These are phyloP conservation scores for Purpureocillium takamizusanense DNA, from an alignment of 2,329 filamentous ascomycete genomes.

Conservation along the genomic window DNA sequence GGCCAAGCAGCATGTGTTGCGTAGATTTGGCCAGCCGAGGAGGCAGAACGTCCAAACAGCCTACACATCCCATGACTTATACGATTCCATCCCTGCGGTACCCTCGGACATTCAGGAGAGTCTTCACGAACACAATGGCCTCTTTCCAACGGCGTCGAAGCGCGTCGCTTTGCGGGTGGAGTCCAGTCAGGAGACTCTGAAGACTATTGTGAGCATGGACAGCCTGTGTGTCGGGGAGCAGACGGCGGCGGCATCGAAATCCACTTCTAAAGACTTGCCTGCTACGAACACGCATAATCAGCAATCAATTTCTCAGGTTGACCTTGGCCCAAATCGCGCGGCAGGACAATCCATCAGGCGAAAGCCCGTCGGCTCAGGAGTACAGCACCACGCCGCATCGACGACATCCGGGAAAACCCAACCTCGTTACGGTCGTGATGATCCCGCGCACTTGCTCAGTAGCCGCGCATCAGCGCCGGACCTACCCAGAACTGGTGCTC, in stretches of 20 bases:
- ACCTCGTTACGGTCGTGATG: too few species aligned
- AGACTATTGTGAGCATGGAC: slow-evolving; percentile 41
- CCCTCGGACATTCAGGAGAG: slow-evolving; percentile 25
- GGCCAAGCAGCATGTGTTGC: too few species aligned
- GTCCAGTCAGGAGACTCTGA: slow-evolving; percentile 37
- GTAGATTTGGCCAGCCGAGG: neutral
- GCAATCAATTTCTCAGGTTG: too few species aligned
- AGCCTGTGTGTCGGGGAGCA: slow-evolving; percentile 21
- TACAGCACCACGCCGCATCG: too few species aligned
- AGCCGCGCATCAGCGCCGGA: slow-evolving; percentile 15
- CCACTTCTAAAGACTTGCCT: neutral
- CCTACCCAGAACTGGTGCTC: slow-evolving; percentile 3
- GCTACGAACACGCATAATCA: too few species aligned
- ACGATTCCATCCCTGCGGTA: slow-evolving; percentile 21
- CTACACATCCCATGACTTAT: slow-evolving; percentile 7
- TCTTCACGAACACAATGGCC: slow-evolving; percentile 22
- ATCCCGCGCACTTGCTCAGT: neutral
- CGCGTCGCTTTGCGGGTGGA: slow-evolving; percentile 27
- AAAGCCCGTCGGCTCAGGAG: neutral
- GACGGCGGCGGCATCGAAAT: slow-evolving; percentile 1
- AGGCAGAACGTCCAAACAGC: slow-evolving; percentile 1
- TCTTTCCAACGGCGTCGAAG: slow-evolving; percentile 25
- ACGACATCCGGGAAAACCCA: too few species aligned
- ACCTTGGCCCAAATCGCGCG: slow-evolving; percentile 1
- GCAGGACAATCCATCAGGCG: slow-evolving; percentile 5